These are phyloP conservation scores for Lonicera japonica DNA, from an alignment of 129 eudicot species.

Conservation along the genomic window DNA sequence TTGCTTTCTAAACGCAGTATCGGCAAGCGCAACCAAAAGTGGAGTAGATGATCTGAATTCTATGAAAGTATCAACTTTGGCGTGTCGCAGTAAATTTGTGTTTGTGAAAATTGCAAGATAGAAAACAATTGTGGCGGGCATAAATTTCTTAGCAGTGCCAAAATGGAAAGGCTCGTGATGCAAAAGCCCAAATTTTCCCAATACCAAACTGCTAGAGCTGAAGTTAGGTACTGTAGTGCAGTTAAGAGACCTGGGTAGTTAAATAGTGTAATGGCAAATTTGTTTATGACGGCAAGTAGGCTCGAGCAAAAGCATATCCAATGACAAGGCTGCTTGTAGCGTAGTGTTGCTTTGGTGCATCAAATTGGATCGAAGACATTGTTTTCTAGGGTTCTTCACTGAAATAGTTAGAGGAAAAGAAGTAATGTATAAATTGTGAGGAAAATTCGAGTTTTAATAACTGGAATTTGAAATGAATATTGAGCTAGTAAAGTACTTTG, in stretches of 20 bases:
- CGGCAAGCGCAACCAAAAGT: slow-evolving; percentile 75
- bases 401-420: no score
- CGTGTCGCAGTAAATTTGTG: slow-evolving; percentile 81
- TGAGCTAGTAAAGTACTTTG: no score
- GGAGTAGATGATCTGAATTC: slow-evolving; percentile 84
- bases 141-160: slow-evolving; percentile 74
- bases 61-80: slow-evolving; percentile 88
- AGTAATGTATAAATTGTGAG: no score
- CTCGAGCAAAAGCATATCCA: slow-evolving; percentile 90
- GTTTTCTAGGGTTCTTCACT: no score
- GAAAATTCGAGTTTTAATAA: no score
- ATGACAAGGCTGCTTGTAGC: slow-evolving; percentile 77
- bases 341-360: slow-evolving; percentile 61
- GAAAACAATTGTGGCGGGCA: slow-evolving; percentile 80
- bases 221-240: slow-evolving; percentile 72
- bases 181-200: slow-evolving; percentile 72
- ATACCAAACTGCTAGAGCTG: slow-evolving; percentile 84
- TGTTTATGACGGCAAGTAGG: slow-evolving; percentile 78
- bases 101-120: slow-evolving; percentile 78
- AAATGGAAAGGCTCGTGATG: slow-evolving; percentile 65
- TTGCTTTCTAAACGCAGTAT: slow-evolving; percentile 70
- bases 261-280: slow-evolving; percentile 79
- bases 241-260: slow-evolving; percentile 83
- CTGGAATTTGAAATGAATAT: no score
- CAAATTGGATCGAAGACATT: slow-evolving; percentile 51